Base-by-base conservation (phyloP, 2,329 filamentous ascomycete genomes). In the Colletotrichum sp. region DNA sequence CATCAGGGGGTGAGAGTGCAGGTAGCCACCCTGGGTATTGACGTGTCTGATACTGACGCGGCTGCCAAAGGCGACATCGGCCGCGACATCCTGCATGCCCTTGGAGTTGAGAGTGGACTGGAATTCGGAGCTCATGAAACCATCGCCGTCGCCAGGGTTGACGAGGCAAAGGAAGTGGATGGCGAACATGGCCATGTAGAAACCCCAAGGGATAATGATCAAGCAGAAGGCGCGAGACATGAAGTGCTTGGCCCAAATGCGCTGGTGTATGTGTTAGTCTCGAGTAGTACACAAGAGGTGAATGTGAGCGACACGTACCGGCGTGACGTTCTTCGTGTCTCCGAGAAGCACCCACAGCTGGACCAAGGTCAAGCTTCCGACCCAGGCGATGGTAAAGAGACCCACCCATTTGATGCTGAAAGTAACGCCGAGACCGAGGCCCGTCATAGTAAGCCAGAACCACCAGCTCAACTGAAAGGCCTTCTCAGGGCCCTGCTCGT, bases 51-150 rank as follows among this genome's bases (percentile, higher is more conserved):
- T 91, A 78, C 90, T 93, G 81, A 99, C 91, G 78, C 95, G 92
- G 84, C 96, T 98, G 76, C 97, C 97, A 81, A 97, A 94, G 32
- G 94, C 93, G 75, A 99, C 94, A 86, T 99, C 96, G 34, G 95
- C 97, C 3, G 97, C 94, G 7, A 98, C 96, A 85, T 98, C 96
- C 83, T 95, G 93, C 97, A 99, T 99, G 69, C 92, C 93, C 89
- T 99, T 99, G 82, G 93, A 96, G 88, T 99, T 99, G 79, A 99
- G 89, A 3, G 97, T 99, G 36, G 97, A 95, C 87, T 99, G 97
- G 89, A 99, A 99, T 83, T 99, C 97, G 71, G 96, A 98, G 83
- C 96, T 98, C 97, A 99, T 99, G 89, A 99, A 99, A 71, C 97
- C 97, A 85, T 99, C 97, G 71, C 97, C 97, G 69, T 99, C 97